phyloP scores from a whole-genome alignment of 768 basidiomycete genomes.

The Suillus variegatus region DNA sequence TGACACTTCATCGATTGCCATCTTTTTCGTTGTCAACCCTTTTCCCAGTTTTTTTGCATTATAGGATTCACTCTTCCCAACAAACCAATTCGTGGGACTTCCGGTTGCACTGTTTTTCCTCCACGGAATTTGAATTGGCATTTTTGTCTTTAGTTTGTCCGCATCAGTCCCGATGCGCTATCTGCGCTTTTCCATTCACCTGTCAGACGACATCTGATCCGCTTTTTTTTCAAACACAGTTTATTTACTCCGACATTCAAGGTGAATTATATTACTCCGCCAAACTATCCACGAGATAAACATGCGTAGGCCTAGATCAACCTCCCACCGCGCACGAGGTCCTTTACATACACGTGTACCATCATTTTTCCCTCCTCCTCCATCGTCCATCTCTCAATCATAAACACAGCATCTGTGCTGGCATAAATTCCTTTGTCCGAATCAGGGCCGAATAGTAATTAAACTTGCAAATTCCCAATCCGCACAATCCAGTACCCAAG shows the following conservation, averaged over 20 bases:
- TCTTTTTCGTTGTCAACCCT: not conserved
- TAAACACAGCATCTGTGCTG: not conserved
- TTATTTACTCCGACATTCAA: not conserved
- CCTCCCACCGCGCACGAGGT: conserved; percentile 5
- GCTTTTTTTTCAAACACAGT: conserved; percentile 3
- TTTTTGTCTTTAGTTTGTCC: not conserved
- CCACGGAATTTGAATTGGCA: conserved; percentile 16
- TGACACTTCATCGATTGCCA: not conserved
- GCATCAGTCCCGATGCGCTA: not conserved
- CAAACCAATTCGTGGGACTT: conserved; percentile 4
- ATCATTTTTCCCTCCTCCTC: not conserved
- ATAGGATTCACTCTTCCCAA: not conserved
- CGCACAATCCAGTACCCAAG: not conserved
- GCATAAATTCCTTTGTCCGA: not conserved
- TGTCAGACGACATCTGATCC: conserved; percentile 1
- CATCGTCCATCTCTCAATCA: not conserved
- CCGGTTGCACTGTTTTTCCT: conserved; percentile 5
- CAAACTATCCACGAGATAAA: not conserved
- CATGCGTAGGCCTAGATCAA: not conserved
- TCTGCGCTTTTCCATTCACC: not conserved
- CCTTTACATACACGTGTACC: conserved; percentile 9
- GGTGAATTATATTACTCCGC: conserved; percentile 3
- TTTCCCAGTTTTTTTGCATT: conserved; percentile 3
- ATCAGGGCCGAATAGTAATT: not conserved
- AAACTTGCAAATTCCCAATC: not conserved